A percentile compares a stretch with the other conserved stretches of the same genome.
phyloP scores from a whole-genome alignment of 140 eudicot species.

The Cichorium intybus region DNA sequence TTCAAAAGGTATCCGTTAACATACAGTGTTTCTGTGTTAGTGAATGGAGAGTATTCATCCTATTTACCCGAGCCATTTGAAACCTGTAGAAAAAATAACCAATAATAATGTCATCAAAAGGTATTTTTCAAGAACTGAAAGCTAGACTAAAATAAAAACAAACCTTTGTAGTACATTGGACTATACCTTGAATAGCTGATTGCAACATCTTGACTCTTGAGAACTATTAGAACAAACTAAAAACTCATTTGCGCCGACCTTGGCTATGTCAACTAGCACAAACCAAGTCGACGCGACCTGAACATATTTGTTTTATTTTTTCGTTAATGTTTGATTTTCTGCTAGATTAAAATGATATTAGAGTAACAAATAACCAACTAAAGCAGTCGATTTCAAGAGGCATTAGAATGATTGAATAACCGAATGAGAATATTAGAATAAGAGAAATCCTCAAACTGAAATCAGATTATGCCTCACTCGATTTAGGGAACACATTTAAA shows the following conservation, averaged over 20 bases:
- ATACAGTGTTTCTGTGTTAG: constrained; percentile 19
- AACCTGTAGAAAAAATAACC: constrained; percentile 13
- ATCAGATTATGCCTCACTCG: too few species aligned
- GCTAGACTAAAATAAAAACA: background rate
- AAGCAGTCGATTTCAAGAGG: too few species aligned
- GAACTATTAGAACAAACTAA: constrained; percentile 3
- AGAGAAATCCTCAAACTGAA: too few species aligned
- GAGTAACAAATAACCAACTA: too few species aligned
- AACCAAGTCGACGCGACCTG: too few species aligned
- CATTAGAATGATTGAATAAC: too few species aligned
- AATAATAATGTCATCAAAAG: background rate
- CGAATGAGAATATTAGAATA: too few species aligned
- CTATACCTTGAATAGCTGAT: constrained; percentile 17
- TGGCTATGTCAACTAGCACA: too few species aligned
- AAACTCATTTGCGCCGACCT: constrained; percentile 10
- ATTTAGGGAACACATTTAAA: too few species aligned
- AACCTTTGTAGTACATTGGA: constrained; percentile 26
- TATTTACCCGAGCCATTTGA: constrained; percentile 23
- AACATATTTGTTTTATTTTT: too few species aligned
- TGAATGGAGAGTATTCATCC: constrained; percentile 26
- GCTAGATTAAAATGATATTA: too few species aligned
- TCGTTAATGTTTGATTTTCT: too few species aligned
- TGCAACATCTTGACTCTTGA: constrained; percentile 22
- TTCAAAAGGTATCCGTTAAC: constrained; percentile 23
- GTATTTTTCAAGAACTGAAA: background rate